Percentiles rank a stretch among this genome's conserved stretches.
Conservation (phyloP, 192 early-diverging fungal genomes). For the Kickxella alabastrina region DNA sequence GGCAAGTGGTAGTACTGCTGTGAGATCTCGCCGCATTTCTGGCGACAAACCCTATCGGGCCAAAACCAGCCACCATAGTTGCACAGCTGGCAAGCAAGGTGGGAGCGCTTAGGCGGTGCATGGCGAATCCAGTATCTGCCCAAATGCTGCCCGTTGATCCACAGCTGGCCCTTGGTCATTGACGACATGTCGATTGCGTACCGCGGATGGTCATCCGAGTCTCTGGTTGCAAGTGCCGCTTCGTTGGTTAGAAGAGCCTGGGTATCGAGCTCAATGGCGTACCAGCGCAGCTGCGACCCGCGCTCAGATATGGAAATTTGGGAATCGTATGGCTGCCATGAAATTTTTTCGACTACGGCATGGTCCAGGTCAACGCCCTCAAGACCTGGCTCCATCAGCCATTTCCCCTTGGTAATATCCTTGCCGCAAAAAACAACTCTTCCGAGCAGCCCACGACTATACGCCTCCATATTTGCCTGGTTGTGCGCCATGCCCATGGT, state of each 20-base stretch:
- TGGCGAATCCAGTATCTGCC: conserved; percentile 47
- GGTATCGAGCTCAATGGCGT: conserved; percentile 23
- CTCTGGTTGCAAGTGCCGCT: background rate
- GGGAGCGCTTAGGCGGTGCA: conserved; percentile 9
- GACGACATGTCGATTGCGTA: conserved; percentile 36
- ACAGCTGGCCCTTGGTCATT: conserved; percentile 49
- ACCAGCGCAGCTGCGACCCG: conserved; percentile 14
- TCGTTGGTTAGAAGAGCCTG: conserved; percentile 9
- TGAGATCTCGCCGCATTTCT: conserved; percentile 33
- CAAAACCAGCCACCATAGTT: conserved; percentile 32
- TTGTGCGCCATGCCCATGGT: conserved; percentile 50
- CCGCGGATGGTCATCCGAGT: background rate
- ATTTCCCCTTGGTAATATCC: conserved; percentile 29
- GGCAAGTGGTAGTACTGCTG: conserved; percentile 50
- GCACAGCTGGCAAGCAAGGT: conserved; percentile 28
- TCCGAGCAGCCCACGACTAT: conserved; percentile 35
- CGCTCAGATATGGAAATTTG: background rate
- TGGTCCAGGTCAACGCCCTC: conserved; percentile 9
- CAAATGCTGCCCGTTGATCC: conserved; percentile 43
- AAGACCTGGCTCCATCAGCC: conserved; percentile 26
- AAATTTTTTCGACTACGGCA: background rate
- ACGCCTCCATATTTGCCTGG: conserved; percentile 34
- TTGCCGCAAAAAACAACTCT: conserved; percentile 23
- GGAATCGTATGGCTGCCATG: background rate
- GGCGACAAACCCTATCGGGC: conserved; percentile 29